These are phyloP conservation scores for Tubosaeta sp. DNA, from an alignment of 768 basidiomycete genomes.

Conservation along the genomic window DNA sequence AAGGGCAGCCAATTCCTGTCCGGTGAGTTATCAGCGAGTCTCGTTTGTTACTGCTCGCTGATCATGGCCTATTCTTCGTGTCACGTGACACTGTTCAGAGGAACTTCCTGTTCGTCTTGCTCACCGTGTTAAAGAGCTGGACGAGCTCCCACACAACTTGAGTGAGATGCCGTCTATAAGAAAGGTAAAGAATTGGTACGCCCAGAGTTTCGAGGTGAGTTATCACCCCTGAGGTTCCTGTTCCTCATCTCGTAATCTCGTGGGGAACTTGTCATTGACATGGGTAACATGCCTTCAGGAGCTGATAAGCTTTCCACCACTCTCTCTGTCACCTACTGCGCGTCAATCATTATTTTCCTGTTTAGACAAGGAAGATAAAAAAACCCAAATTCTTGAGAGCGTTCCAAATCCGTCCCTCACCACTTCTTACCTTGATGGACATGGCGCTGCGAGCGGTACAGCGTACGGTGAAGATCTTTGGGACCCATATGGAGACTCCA, in stretches of 20 bases:
- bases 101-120: constrained; percentile 93
- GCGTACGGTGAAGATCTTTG: constrained; percentile 6
- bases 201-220: constrained; percentile 92
- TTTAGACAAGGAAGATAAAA: constrained; percentile 30
- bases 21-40: constrained; percentile 42
- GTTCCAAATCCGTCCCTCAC: constrained; percentile 74
- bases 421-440: constrained; percentile 29
- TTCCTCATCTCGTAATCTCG: no score
- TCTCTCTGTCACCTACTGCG: constrained; percentile 64
- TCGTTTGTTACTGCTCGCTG: neutral
- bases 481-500: constrained; percentile 18
- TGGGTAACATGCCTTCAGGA: constrained; percentile 48
- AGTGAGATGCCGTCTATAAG: constrained; percentile 88
- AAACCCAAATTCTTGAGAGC: constrained; percentile 59
- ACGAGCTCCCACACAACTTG: constrained; percentile 88
- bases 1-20: constrained; percentile 86
- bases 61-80: neutral
- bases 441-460: constrained; percentile 20
- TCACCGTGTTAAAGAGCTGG: constrained; percentile 94
- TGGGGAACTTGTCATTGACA: no score
- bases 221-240: neutral
- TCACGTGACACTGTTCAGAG: constrained; percentile 41
- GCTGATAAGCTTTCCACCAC: constrained; percentile 78
- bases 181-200: constrained; percentile 98
- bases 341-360: constrained; percentile 59